Percentiles rank a stretch among this genome's conserved stretches.
Conservation (phyloP, 805 yeast species). For the Nakazawaea siamensis region DNA sequence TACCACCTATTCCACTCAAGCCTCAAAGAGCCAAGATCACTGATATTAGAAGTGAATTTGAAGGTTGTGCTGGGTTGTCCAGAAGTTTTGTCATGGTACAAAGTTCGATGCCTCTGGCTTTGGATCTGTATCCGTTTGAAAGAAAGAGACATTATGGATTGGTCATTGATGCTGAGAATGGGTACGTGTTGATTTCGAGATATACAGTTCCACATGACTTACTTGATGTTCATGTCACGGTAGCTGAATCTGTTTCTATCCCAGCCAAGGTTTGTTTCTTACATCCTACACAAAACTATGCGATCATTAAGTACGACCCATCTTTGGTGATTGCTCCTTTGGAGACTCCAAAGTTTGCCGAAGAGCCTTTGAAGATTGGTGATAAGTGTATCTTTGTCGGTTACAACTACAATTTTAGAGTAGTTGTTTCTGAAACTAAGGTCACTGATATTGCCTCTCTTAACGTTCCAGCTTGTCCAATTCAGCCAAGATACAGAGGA, state of each 20-base stretch:
- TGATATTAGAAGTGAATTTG: slow-evolving; percentile 55
- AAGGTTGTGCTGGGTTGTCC: slow-evolving; percentile 46
- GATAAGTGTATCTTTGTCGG: slow-evolving; percentile 76
- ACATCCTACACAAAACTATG: slow-evolving; percentile 84
- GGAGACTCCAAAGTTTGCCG: slow-evolving; percentile 54
- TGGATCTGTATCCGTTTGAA: slow-evolving; percentile 68
- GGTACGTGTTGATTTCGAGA: slow-evolving; percentile 74
- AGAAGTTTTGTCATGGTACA: slow-evolving; percentile 68
- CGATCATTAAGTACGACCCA: slow-evolving; percentile 79
- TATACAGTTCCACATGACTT: slow-evolving; percentile 76
- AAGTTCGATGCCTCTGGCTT: slow-evolving; percentile 53
- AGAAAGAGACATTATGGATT: slow-evolving; percentile 66
- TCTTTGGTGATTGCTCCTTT: slow-evolving; percentile 62
- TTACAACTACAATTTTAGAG: slow-evolving; percentile 59
- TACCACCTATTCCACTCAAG: slow-evolving; percentile 40
- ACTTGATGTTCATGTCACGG: slow-evolving; percentile 64
- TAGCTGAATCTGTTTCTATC: slow-evolving; percentile 79
- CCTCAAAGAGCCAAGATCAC: slow-evolving; percentile 65
- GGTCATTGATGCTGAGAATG: slow-evolving; percentile 71
- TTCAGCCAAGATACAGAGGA: slow-evolving; percentile 77
- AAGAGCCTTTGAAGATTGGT: slow-evolving; percentile 58
- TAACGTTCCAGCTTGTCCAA: slow-evolving; percentile 59
- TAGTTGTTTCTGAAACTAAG: slow-evolving; percentile 65
- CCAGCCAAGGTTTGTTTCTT: slow-evolving; percentile 76
- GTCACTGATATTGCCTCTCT: slow-evolving; percentile 72